Percentiles rank a stretch among this genome's conserved stretches.
Conservation (phyloP, 2,329 filamentous ascomycete species). For the Penicillium crustosum region DNA sequence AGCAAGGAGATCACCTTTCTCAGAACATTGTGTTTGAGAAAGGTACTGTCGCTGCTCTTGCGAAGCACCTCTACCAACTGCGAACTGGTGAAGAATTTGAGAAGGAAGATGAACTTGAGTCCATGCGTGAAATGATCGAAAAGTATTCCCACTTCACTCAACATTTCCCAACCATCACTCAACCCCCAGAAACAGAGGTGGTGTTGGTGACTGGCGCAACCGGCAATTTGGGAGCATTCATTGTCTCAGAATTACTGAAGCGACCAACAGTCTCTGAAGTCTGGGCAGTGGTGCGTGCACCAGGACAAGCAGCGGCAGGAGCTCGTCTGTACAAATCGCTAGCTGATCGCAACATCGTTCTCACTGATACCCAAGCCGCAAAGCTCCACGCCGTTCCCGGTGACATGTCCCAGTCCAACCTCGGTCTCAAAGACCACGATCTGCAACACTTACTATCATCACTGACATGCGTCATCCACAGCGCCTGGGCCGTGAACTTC, state of each 20-base stretch:
- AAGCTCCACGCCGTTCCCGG: conserved; percentile 52
- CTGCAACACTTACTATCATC: conserved; percentile 42
- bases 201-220: conserved; percentile 63
- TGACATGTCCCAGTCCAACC: conserved; percentile 46
- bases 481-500: conserved; percentile 68
- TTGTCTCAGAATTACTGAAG: conserved; percentile 50
- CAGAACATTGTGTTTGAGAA: conserved; percentile 63
- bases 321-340: conserved; percentile 50
- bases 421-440: conserved; percentile 52
- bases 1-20: conserved; percentile 42
- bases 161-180: conserved; percentile 26
- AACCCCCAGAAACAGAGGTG: conserved; percentile 28
- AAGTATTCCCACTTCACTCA: conserved; percentile 44
- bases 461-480: conserved; percentile 58
- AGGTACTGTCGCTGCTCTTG: conserved; percentile 51
- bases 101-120: conserved; percentile 42
- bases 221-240: conserved; percentile 63
- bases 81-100: conserved; percentile 38
- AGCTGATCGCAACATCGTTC: conserved; percentile 33
- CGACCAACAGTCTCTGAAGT: conserved; percentile 45
- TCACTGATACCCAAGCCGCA: conserved; percentile 22
- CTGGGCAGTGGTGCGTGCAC: conserved; percentile 57
- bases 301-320: conserved; percentile 39
- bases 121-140: conserved; percentile 50
- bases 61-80: conserved; percentile 48